Evolutionary conservation across 78 protist genomes (phyloP), one percentile per base, ranked within the genome.

Genomic region (Paulinella micropora): DNA sequence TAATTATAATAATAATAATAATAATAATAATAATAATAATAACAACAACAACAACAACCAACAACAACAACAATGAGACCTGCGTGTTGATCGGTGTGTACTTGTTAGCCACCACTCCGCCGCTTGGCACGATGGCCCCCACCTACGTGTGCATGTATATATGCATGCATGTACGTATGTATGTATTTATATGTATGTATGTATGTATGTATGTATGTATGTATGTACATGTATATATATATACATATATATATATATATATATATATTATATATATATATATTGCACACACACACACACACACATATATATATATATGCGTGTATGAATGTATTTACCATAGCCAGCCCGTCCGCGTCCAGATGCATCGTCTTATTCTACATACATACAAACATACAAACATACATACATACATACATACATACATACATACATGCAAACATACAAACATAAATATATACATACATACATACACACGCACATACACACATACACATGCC

Each of bases 41-140:
- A n/a, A n/a, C n/a, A n/a, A n/a, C n/a, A n/a, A n/a, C n/a, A n/a
- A n/a, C n/a, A n/a, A n/a, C n/a, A n/a, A n/a, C n/a, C n/a, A n/a
- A n/a, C n/a, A n/a, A n/a, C n/a, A n/a, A n/a, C n/a, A n/a, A n/a
- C n/a, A n/a, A n/a, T n/a, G n/a, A n/a, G 26, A 36, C 39, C 4
- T 38, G 41, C n/a, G 88, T 85, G 91, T 85, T 85, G 40, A 79
- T 37, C 0, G 95, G 95, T 9, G 89, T 51, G 32, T 88, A 51
- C 39, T 96, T 96, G 92, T 95, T 95, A 41, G 93, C 88, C 38
- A 34, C 0, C n/a, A 1, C n/a, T n/a, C n/a, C n/a, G n/a, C n/a
- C n/a, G n/a, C n/a, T n/a, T n/a, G n/a, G n/a, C n/a, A n/a, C n/a
- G n/a, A n/a, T n/a, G n/a, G n/a, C n/a, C n/a, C n/a, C n/a, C n/a